These are phyloP conservation scores for Ogataea chonburiensis DNA, from an alignment of 805 yeast species.

Conservation along the genomic window DNA sequence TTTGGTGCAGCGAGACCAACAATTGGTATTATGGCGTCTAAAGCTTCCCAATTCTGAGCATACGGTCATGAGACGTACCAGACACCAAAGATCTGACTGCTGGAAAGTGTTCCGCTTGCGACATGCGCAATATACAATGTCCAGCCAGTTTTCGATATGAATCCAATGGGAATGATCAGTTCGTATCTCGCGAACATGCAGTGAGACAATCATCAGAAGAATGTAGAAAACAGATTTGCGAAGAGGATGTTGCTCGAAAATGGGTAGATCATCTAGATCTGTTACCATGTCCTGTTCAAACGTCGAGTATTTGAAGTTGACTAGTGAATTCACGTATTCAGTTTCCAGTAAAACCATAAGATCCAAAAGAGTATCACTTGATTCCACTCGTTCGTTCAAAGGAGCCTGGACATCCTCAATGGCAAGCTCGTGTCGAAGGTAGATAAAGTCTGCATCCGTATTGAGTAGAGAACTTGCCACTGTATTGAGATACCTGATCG, in stretches of 20 bases:
- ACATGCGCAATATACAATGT: constrained; percentile 11
- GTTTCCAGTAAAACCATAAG: constrained; percentile 22
- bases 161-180: constrained; percentile 24
- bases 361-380: constrained; percentile 23
- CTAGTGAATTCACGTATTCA: constrained; percentile 22
- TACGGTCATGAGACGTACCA: constrained; percentile 14
- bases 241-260: constrained; percentile 12
- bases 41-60: constrained; percentile 1
- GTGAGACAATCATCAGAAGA: constrained; percentile 16
- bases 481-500: constrained; percentile 27
- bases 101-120: constrained; percentile 9
- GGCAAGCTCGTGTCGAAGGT: constrained; percentile 21
- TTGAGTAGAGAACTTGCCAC: constrained; percentile 20
- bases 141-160: constrained; percentile 29
- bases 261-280: constrained; percentile 15
- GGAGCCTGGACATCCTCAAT: constrained; percentile 23
- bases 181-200: constrained; percentile 19
- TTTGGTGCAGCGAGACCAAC: neutral
- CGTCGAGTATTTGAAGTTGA: constrained; percentile 7
- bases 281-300: constrained; percentile 22
- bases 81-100: constrained; percentile 21
- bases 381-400: constrained; percentile 26
- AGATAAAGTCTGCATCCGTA: constrained; percentile 21
- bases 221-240: constrained; percentile 19
- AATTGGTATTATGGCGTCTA: neutral